Conservation (phyloP, 1,284 basidiomycete species). For the Ganoderma lingzhi region DNA sequence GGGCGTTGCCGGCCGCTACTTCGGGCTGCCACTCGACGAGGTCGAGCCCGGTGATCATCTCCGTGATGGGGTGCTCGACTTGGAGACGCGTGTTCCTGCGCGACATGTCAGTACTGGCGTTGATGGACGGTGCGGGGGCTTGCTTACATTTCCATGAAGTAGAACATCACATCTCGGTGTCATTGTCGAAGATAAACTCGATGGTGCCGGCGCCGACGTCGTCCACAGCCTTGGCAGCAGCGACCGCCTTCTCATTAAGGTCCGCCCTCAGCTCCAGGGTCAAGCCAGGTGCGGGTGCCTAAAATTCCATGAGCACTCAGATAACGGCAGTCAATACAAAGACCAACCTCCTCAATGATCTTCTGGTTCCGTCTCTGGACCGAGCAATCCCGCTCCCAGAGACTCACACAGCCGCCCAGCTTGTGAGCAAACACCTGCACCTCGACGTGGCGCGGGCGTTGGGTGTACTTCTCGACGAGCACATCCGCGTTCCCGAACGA, state of each 20-base stretch:
- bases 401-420: constrained; percentile 80
- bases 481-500: constrained; percentile 89
- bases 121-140: too few relatives aligned
- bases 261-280: constrained; percentile 79
- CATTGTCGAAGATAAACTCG: constrained; percentile 94
- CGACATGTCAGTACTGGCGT: background rate
- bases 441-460: constrained; percentile 86
- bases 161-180: constrained; percentile 85
- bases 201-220: constrained; percentile 94
- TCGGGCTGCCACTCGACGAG: constrained; percentile 95
- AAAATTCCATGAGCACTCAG: constrained; percentile 3
- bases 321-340: background rate
- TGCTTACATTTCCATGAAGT: constrained; percentile 93
- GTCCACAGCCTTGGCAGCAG: constrained; percentile 89
- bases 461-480: constrained; percentile 87
- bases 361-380: constrained; percentile 96
- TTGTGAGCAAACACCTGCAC: constrained; percentile 91
- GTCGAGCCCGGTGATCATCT: constrained; percentile 94
- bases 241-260: constrained; percentile 88
- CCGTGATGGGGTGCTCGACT: constrained; percentile 95
- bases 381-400: constrained; percentile 95
- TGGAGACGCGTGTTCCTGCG: constrained; percentile 91
- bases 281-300: constrained; percentile 92
- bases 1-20: constrained; percentile 88
- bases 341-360: constrained; percentile 86